Percentiles rank a stretch among this genome's conserved stretches.
phyloP scores from a whole-genome alignment of 1,139 yeast genomes.

The Arxiozyma heterogenica region DNA sequence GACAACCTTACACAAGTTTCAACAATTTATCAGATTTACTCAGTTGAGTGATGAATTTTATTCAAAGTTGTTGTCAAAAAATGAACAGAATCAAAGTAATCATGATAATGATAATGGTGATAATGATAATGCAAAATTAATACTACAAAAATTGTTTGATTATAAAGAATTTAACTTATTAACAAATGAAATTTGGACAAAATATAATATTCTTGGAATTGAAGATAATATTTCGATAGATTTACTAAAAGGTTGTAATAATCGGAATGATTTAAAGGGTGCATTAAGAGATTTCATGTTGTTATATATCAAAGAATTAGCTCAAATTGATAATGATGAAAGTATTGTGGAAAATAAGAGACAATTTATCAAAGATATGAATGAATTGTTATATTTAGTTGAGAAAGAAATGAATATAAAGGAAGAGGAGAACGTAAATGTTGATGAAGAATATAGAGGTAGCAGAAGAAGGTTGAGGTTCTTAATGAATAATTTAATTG shows the following conservation, averaged over 20 bases:
- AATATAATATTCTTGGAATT: not conserved
- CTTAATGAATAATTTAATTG: not conserved
- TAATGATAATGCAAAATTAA: not conserved
- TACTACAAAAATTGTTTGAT: not conserved
- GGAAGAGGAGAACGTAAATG: not conserved
- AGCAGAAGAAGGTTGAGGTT: not conserved
- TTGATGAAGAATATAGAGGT: not conserved
- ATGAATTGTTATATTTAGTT: not conserved
- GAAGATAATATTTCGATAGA: not conserved
- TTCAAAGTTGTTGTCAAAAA: not conserved
- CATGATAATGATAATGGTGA: not conserved
- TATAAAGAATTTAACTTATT: not conserved
- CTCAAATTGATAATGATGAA: not conserved
- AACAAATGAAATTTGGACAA: not conserved
- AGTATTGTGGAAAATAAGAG: not conserved
- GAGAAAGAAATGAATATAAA: not conserved
- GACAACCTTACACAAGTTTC: constrained; percentile 9
- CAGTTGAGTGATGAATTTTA: constrained; percentile 1
- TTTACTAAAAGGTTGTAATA: not conserved
- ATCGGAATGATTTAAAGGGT: not conserved
- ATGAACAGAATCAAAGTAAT: not conserved
- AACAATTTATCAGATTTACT: constrained; percentile 7
- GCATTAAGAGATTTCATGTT: not conserved
- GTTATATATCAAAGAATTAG: not conserved
- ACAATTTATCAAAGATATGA: not conserved